Base-by-base conservation (phyloP, 139 green algal genomes). In the Micractinium conductrix region DNA sequence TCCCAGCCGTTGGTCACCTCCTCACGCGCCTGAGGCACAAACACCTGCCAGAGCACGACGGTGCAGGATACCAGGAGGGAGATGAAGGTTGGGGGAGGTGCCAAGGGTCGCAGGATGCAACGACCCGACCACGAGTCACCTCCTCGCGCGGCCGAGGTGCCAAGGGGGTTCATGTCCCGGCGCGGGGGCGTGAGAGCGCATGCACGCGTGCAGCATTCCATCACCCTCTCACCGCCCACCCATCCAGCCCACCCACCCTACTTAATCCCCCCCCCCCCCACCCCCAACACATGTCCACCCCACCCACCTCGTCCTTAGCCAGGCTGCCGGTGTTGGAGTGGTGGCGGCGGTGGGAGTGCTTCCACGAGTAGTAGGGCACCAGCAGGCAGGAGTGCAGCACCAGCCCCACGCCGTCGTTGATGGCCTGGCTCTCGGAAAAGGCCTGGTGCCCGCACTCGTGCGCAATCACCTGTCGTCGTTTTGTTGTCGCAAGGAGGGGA, bases 351-450 rank as follows among this genome's bases (percentile, higher is more conserved):
- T 98, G 96, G 4, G 90, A 95, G 87, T 98, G 94, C 93, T 98
- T 98, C 95, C 95, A 98, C 30, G 88, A 94, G 82, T 92, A 98
- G 85, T 98, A 98, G 21, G 95, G 95, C 35, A 98, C 95, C 62
- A 98, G 87, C 44, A 98, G 92, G 19, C 87, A 65, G 7, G 92
- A 94, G 88, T 98, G 95, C 42, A 97, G 84, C 8, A 96, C 75
- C 50, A 97, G 86, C 14, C 95, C 95, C 6, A 98, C 94, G 14
- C 65, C 67, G 80, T 98, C 95, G 78, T 98, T 97, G 12, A 97
- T 70, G 28, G 63, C 71, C 68, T 87, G 79, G 16, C 74, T 89
- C 21, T 94, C 48, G 35, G 87, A 92, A 79, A 96, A 97, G 2
- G 94, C 94, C 84, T 92, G 89, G 55, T 98, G 95, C 43, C 95